Evolutionary conservation across 345 rosid genomes (phyloP).

Genomic region (Eucalyptus erythrocorys): DNA sequence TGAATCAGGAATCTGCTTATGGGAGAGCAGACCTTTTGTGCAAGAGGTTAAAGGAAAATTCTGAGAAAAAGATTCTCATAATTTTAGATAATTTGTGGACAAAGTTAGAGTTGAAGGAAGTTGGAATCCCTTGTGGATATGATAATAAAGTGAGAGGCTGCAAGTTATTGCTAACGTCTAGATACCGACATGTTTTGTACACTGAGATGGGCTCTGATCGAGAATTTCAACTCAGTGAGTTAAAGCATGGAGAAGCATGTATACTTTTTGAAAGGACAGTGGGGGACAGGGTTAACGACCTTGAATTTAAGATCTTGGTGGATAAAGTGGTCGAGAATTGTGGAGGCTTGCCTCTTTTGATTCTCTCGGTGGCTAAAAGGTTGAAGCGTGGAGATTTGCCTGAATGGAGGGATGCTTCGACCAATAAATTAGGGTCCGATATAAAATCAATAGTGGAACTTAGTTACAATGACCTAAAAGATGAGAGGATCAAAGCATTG

Average conservation of each 20-base stretch:
- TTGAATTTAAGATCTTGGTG: rapidly evolving
- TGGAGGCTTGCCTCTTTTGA: background rate
- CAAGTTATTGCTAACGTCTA: background rate
- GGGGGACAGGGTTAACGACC: rapidly evolving
- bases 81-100: background rate
- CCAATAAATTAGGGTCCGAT: rapidly evolving
- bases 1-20: rapidly evolving
- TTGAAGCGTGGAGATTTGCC: rapidly evolving
- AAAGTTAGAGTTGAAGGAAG: background rate
- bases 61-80: background rate
- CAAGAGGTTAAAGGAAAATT: rapidly evolving
- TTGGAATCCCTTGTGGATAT: rapidly evolving
- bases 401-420: background rate
- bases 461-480: rapidly evolving
- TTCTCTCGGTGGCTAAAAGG: rapidly evolving
- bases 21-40: background rate
- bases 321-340: rapidly evolving
- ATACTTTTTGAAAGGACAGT: background rate
- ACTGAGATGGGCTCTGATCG: rapidly evolving
- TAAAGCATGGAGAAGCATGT: background rate
- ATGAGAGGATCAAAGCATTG: no score
- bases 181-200: rapidly evolving
- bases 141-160: background rate
- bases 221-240: rapidly evolving
- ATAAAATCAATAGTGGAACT: background rate